Evolutionary conservation across 164 flowering plant species (phyloP), one percentile per base, ranked within the genome.

Genomic region (Echeveria elegans): DNA sequence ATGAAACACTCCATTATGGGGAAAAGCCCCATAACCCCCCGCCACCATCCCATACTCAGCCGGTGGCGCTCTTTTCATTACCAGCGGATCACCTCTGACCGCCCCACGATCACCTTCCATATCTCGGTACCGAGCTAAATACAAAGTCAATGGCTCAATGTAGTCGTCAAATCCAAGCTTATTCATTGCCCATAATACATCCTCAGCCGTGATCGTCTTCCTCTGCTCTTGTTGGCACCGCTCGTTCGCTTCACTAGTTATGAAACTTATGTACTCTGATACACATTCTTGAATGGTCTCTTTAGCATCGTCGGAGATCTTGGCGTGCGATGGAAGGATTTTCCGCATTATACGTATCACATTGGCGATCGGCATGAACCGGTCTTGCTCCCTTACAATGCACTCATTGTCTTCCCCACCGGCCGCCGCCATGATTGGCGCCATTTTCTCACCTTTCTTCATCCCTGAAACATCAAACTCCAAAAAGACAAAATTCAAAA

Each of bases 161-260:
- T 88, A 88, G 81, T 91, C 90, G 48, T 91, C 97, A 43, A 88
- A 87, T 2, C 97, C 97, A 0, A 90, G 83, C 80, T 87, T 90
- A 81, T 82, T 82, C 97, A 90, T 90, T 5, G 95, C 95, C 86
- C 88, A 91, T 0, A 91, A 79, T 18, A 91, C 88, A 61, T 91
- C 97, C 68, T 89, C 97, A 0, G 97, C 97, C 0, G 96, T 91
- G 69, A 91, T 83, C 40, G 97, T 91, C 86, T 91, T 91, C 48
- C 97, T 81, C 77, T 91, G 97, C 83, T 91, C 97, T 1, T 82
- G 76, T 70, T 89, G 96, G 86, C 97, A 91, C 6, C 97, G 76
- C 32, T 88, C 93, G 60, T 91, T 91, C 53, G 97, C 97, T 50
- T 91, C 97, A 26, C 97, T 82, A 0, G 97, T 91, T 52, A 91